phyloP scores from a whole-genome alignment of 1,139 yeast genomes.

The Sugiyamaella japonica region DNA sequence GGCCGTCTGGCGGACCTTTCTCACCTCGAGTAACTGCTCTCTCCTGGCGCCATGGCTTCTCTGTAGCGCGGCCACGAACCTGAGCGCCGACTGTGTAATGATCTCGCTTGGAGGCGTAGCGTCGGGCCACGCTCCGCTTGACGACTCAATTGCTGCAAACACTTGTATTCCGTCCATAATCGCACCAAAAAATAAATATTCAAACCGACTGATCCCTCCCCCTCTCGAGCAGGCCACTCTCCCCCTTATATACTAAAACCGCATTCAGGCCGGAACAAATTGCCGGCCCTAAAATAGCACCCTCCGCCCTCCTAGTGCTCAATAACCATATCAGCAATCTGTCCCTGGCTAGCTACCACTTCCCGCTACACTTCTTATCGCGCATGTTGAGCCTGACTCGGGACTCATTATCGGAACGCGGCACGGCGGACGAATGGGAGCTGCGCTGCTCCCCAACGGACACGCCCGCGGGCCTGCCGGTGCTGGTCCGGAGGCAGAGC shows the following conservation, averaged over 20 bases:
- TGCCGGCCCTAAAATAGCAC: too few relatives aligned
- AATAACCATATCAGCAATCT: too few relatives aligned
- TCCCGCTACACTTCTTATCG: background rate
- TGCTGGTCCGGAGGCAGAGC: too few relatives aligned
- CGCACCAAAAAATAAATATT: background rate
- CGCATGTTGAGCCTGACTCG: background rate
- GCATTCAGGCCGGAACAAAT: too few relatives aligned
- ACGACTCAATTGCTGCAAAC: constrained; percentile 11
- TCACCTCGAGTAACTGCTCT: constrained; percentile 56
- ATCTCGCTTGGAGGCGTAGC: constrained; percentile 39
- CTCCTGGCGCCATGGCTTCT: constrained; percentile 64
- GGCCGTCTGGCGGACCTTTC: constrained; percentile 57
- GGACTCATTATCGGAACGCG: background rate
- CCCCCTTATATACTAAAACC: too few relatives aligned
- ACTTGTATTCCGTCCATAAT: constrained; percentile 17
- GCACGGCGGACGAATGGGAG: constrained; percentile 3
- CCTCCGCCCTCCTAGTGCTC: too few relatives aligned
- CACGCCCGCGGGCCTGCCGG: too few relatives aligned
- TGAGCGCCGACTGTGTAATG: constrained; percentile 65
- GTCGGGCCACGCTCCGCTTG: constrained; percentile 12
- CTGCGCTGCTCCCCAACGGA: background rate
- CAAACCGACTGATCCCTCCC: background rate
- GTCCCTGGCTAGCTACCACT: too few relatives aligned
- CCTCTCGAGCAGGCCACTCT: too few relatives aligned
- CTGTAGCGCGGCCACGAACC: constrained; percentile 69